Evolutionary conservation across 768 basidiomycete species (phyloP).

Genomic region (Mycena indigotica): DNA sequence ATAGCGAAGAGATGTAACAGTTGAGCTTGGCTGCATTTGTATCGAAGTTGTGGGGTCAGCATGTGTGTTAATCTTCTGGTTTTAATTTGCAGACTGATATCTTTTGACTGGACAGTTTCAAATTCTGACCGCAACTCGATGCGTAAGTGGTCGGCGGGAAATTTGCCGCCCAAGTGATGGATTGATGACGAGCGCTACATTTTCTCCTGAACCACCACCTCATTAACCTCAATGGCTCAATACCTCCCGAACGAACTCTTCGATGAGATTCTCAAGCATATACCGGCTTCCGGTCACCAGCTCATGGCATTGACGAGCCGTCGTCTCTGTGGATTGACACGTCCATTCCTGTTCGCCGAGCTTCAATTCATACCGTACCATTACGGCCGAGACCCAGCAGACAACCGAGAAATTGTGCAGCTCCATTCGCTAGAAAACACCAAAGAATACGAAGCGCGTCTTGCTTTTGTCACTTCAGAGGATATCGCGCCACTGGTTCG

Average conservation of each 20-base stretch:
- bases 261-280: neutral
- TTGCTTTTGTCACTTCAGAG: neutral
- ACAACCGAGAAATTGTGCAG: neutral
- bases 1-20: too few relatives aligned
- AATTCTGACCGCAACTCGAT: too few relatives aligned
- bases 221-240: too few relatives aligned
- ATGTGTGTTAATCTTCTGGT: too few relatives aligned
- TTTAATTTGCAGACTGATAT: too few relatives aligned
- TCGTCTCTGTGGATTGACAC: neutral
- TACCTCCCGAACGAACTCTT: neutral
- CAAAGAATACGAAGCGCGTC: neutral
- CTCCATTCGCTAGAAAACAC: neutral
- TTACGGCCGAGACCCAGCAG: neutral
- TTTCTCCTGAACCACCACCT: too few relatives aligned
- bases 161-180: too few relatives aligned
- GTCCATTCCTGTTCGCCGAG: neutral
- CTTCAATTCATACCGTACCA: neutral
- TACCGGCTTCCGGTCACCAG: neutral
- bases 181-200: too few relatives aligned
- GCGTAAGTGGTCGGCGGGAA: too few relatives aligned
- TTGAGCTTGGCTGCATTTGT: too few relatives aligned
- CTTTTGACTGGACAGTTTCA: too few relatives aligned
- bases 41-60: too few relatives aligned
- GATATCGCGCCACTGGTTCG: neutral
- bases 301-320: neutral